Evolutionary conservation across 257 asterid genomes (phyloP), one percentile per base, ranked within the genome.

Genomic region (Marsdenia floribunda): DNA sequence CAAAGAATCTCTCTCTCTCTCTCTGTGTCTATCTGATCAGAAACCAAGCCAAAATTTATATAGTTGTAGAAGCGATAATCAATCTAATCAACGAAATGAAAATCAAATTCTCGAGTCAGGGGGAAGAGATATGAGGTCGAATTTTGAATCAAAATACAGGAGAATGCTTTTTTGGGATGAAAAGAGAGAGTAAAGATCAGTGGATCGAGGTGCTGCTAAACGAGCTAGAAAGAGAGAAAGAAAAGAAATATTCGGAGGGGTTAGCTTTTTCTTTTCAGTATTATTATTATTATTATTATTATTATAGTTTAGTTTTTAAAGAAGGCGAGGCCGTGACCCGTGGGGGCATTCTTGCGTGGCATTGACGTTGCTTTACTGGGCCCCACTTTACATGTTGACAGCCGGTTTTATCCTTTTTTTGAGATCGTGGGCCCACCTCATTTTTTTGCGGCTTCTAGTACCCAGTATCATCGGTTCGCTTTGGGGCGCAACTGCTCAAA

Each of bases 391-490:
- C 40, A 35, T 60, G 42, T 50, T 50, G 54, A 7, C 26, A 6
- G 49, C 12, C 9, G 59, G 63, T 70, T 55, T 77, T 77, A 72
- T 77, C 81, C 81, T 29, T 59, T 72, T 55, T 6, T 55, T 19
- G 3, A 2, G 13, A 29, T 46, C 50, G 10, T 22, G 69, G 69
- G 14, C 49, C 68, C 68, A 64, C 69, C n/a, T 33, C n/a, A 6
- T 12, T 29, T 29, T 29, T 21, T n/a, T 33, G 44, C 68, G 19
- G 44, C 44, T 60, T 21, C 67, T 0, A 5, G 40, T 44, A 10
- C 49, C 12, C 49, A 44, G 49, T 44, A 6, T 44, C 49, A 7
- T 7, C 49, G 10, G 13, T 44, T 11, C 49, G 49, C 49, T 11
- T 44, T 0, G 13, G 12, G 1, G 6, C 49, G 10, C 7, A 6